phyloP scores from a whole-genome alignment of 208 protist genomes.

The Phytomonas serpens region DNA sequence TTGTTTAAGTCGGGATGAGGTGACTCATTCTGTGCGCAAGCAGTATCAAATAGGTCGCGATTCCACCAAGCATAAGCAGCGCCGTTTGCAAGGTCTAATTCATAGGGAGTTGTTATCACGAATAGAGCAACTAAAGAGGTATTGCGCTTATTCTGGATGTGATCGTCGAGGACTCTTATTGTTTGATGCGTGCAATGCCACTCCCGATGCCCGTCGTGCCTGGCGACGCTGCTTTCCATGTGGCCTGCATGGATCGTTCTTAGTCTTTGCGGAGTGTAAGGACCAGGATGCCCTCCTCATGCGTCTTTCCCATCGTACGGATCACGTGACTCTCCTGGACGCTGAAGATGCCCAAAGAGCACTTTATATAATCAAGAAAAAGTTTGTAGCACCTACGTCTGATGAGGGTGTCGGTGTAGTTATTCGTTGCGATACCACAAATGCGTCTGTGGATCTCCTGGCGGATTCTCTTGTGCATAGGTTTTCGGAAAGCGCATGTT shows the following conservation, averaged over 20 bases:
- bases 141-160: background rate
- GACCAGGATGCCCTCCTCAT: constrained; percentile 21
- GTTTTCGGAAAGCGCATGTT: background rate
- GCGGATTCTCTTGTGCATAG: background rate
- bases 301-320: constrained; percentile 25
- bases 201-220: constrained; percentile 23
- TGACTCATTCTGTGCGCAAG: constrained; percentile 24
- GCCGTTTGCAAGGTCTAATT: constrained; percentile 31
- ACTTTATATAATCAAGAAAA: constrained; percentile 47
- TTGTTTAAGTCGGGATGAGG: constrained; percentile 46
- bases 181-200: constrained; percentile 76
- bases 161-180: constrained; percentile 34
- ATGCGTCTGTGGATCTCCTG: background rate
- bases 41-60: constrained; percentile 24
- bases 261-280: constrained; percentile 44
- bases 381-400: constrained; percentile 33
- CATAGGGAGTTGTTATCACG: constrained; percentile 13
- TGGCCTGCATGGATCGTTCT: constrained; percentile 16
- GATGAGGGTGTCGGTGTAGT: constrained; percentile 19
- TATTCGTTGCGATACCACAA: background rate
- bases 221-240: constrained; percentile 17
- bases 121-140: background rate
- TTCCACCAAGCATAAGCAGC: constrained; percentile 69
- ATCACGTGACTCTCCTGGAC: constrained; percentile 37
- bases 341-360: constrained; percentile 50